phyloP scores from a whole-genome alignment of 495 filamentous ascomycete genomes.

The Penicillium parvum region DNA sequence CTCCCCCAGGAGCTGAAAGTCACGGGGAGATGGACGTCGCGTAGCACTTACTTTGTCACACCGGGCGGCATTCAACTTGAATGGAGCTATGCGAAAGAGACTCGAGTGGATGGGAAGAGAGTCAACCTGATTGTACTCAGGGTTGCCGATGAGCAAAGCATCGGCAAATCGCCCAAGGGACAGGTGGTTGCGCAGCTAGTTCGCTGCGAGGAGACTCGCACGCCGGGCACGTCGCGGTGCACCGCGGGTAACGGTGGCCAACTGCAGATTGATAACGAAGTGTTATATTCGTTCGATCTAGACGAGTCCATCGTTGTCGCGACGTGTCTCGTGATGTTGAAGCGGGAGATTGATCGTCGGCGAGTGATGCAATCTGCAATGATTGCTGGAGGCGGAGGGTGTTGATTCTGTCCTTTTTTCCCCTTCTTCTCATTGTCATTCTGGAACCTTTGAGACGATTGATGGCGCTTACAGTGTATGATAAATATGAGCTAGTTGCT shows the following conservation, averaged over 20 bases:
- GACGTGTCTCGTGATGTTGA: constrained; percentile 52
- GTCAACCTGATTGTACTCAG: constrained; percentile 35
- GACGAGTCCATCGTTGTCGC: constrained; percentile 44
- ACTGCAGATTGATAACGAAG: constrained; percentile 38
- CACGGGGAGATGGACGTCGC: constrained; percentile 28
- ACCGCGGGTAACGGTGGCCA: constrained; percentile 51
- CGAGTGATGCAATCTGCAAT: constrained; percentile 41
- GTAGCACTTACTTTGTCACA: constrained; percentile 34
- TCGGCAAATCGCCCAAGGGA: no score
- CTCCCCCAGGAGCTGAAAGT: constrained; percentile 7
- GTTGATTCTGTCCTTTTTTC: no score
- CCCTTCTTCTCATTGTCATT: no score
- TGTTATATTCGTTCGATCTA: constrained; percentile 18
- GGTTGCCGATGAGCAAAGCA: constrained; percentile 6
- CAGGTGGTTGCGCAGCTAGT: constrained; percentile 46
- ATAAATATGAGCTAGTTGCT: no score
- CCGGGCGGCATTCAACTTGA: constrained; percentile 36
- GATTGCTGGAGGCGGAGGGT: constrained; percentile 36
- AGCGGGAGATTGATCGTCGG: constrained; percentile 54
- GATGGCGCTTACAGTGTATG: no score
- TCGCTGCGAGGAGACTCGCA: constrained; percentile 38
- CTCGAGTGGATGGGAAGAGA: constrained; percentile 25
- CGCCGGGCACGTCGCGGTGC: constrained; percentile 33
- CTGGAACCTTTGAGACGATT: no score
- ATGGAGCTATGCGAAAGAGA: constrained; percentile 45